Base-by-base conservation (phyloP, 106 monocot genomes). In the Dendrobium nobile region DNA sequence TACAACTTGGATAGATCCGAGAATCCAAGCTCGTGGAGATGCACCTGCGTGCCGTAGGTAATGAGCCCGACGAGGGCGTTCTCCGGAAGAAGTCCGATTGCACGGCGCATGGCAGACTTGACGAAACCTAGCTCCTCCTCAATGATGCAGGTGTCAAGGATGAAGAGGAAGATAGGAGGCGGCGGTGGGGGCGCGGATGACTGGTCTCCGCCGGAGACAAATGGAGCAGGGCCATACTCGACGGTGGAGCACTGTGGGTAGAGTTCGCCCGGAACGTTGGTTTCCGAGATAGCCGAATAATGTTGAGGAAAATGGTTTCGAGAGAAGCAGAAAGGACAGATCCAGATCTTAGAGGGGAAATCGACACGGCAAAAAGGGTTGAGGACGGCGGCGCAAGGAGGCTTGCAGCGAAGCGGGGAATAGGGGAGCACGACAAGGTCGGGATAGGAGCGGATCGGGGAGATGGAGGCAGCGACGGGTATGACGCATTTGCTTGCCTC, bases 341-440 rank as follows among this genome's bases (percentile, higher is more conserved):
- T 99, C 98, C 98, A 99, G 90, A 99, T 99, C 91, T 86, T 92
- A 82, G 95, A 91, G 65, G 82, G 51, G 90, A 91, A 95, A 78
- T 99, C 98, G 77, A 99, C 98, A 55, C 85, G 90, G 47, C 84
- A 89, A 84, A 82, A 99, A 45, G 98, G 98, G 82, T 95, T 95
- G 80, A 99, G 88, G 77, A 84, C 81, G 22, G 91, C 91, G 80
- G 85, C 79, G 87, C 98, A 99, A 19, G 98, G 98, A 19, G 88
- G 87, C 84, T 99, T 99, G 82, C 98, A 99, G 26, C 91, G 95
- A 83, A 99, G 98, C 1, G 98, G 98, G 20, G 85, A 48, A 79
- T 99, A 99, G 61, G 98, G 95, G 58, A 99, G 92, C 72, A 82
- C 80, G 61, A 84, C 41, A 73, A 86, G 79, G 11, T 86, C 81